Evolutionary conservation across 139 green algal genomes (phyloP), one percentile per base, ranked within the genome.

Genomic region (Coccomyxa sp.): DNA sequence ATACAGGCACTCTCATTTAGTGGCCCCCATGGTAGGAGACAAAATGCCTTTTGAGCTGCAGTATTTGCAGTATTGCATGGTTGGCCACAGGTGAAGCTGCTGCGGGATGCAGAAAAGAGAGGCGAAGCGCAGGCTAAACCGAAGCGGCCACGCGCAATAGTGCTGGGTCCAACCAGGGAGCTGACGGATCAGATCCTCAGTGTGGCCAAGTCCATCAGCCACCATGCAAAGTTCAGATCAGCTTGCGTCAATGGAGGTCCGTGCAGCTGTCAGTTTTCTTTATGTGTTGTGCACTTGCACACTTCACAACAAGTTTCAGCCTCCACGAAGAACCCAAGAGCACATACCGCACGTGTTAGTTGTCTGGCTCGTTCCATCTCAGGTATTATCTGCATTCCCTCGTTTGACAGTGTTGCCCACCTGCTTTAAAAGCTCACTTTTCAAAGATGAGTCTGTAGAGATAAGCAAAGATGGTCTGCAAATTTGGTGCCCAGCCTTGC

Each of bases 121-220:
- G 88, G 87, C 21, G 88, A 81, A 17, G 30, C 60, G 38, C 23
- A 67, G n/a, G 79, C 85, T 0, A 88, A 90, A 57, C 89, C 93
- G 60, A 93, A 90, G 80, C 88, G 95, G 17, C 96, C 96, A 0
- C 86, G 94, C 0, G 92, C 91, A 13, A 63, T 99, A 51, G 91
- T 99, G 38, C 89, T 99, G 83, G 91, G 92, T 0, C 95, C 95
- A 60, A 97, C 94, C 14, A 90, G 93, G 1, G 96, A 99, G 88
- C 93, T 99, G 63, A 94, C 94, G 13, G 94, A 98, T 25, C 96
- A 98, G 89, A 96, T 98, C 51, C 86, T 92, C 12, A 38, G 58
- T 17, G 94, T 99, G 58, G 90, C 94, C 74, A 98, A 98, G 87
- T 91, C 87, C 11, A 86, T 99, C 68, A 89, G 84, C 77, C 96